Conservation (phyloP, 2,329 filamentous ascomycete species). For the Endoconidiophora polonica region DNA sequence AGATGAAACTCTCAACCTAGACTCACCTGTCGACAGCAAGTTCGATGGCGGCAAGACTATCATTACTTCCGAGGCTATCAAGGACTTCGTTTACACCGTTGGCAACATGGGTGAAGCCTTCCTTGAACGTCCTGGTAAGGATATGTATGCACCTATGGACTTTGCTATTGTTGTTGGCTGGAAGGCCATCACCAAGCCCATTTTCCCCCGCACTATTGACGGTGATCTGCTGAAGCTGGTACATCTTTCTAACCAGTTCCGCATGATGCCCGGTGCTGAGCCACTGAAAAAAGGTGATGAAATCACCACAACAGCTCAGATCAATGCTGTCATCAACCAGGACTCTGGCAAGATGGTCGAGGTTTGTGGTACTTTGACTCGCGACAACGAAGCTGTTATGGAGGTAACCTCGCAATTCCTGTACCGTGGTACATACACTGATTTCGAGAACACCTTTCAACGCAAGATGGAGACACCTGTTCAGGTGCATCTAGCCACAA, state of each 20-base stretch:
- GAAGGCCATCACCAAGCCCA: conserved; percentile 99
- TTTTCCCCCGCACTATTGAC: conserved; percentile 92
- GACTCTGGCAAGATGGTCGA: conserved; percentile 99
- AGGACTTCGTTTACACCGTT: conserved; percentile 97
- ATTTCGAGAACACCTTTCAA: conserved; percentile 97
- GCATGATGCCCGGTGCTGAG: conserved; percentile 91
- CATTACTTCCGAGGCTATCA: conserved; percentile 84
- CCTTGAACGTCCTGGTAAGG: conserved; percentile 85
- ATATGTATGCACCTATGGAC: conserved; percentile 93
- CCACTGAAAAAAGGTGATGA: conserved; percentile 91
- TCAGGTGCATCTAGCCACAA: conserved; percentile 72
- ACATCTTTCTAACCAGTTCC: conserved; percentile 92
- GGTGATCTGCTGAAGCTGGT: conserved; percentile 92
- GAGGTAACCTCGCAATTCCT: conserved; percentile 97
- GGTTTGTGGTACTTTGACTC: conserved; percentile 90
- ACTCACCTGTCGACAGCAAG: conserved; percentile 66
- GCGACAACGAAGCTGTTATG: conserved; percentile 77
- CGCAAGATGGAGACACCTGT: conserved; percentile 91
- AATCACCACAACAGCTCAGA: conserved; percentile 79
- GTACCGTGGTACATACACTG: conserved; percentile 81
- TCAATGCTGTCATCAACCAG: conserved; percentile 97
- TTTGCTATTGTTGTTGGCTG: conserved; percentile 96
- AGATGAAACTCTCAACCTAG: conserved; percentile 64
- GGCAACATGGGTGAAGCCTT: conserved; percentile 97
- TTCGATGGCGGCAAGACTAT: conserved; percentile 81